Evolutionary conservation across 2,329 filamentous ascomycete species (phyloP).

Genomic region (Penicillium brevicompactum): DNA sequence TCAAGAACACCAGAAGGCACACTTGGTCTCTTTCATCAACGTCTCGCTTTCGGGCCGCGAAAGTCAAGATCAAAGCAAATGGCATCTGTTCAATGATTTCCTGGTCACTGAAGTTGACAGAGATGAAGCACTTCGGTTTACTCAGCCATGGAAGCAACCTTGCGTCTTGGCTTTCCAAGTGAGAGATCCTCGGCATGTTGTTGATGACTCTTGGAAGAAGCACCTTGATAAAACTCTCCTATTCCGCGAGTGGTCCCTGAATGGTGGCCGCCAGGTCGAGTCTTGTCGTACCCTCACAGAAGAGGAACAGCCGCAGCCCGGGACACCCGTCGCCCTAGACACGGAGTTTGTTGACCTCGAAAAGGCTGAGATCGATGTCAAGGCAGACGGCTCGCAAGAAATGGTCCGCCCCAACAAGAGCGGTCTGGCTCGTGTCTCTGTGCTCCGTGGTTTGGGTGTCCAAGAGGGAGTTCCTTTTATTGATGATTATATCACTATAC

Average conservation of each 20-base stretch:
- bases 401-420: constrained; percentile 90
- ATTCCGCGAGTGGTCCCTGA: constrained; percentile 69
- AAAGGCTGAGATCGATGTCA: constrained; percentile 93
- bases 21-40: constrained; percentile 89
- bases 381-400: constrained; percentile 87
- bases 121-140: constrained; percentile 86
- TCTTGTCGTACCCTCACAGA: constrained; percentile 40
- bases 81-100: constrained; percentile 98
- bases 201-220: constrained; percentile 85
- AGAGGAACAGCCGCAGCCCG: constrained; percentile 68
- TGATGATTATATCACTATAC: constrained; percentile 93
- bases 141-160: constrained; percentile 88
- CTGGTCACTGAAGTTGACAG: constrained; percentile 77
- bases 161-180: constrained; percentile 85
- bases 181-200: constrained; percentile 75
- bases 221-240: constrained; percentile 81
- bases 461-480: constrained; percentile 86
- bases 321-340: constrained; percentile 83
- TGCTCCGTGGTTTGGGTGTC: constrained; percentile 76
- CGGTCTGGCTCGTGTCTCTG: constrained; percentile 88
- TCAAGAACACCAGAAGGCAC: constrained; percentile 80
- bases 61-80: constrained; percentile 66
- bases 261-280: constrained; percentile 43
- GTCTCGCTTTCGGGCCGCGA: constrained; percentile 55
- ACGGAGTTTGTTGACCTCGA: constrained; percentile 95